Evolutionary conservation across 164 flowering plant species (phyloP), one percentile per base, ranked within the genome.

Genomic region (Vitis riparia): DNA sequence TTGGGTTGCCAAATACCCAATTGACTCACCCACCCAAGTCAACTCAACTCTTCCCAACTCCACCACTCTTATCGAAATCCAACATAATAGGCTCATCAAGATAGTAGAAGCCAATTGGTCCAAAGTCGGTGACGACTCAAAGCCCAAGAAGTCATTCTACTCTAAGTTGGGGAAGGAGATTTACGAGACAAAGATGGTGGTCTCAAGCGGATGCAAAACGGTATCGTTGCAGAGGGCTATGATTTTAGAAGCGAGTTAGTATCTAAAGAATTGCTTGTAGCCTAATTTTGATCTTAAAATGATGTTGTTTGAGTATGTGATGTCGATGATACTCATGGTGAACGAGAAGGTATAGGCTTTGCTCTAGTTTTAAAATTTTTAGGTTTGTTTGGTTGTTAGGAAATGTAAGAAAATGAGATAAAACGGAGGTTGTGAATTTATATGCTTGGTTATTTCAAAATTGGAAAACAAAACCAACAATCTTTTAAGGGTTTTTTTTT

Each of bases 251-350:
- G 44, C 93, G 5, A 93, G 97, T 62, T 98, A 91, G 90, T 93
- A 96, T 65, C 76, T 93, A 82, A 98, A 93, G 88, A 93, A 93
- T 63, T 96, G 91, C 71, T 79, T 96, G 19, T 93, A 91, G 98
- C 97, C 97, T 37, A 37, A 37, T 37, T 37, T 37, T 0, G 44
- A 37, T 6, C 44, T 6, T 37, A 6, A 37, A 3, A 37, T 81
- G 0, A 84, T 98, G 1, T 72, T 88, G 1, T 96, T 91, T 68
- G 97, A 96, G 91, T 98, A 93, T 76, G 89, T 96, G 3, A 93
- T 96, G 97, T 90, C 97, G 1, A 93, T 93, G 92, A 87, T 96
- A 15, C 85, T 96, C 56, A 93, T 96, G 98, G 77, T 96, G 66
- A 96, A 96, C 68, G 97, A 96, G 82, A 96, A 95, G 97, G 97